Evolutionary conservation across 1,139 yeast genomes (phyloP), one percentile per base, ranked within the genome.

Genomic region (Suhomyces yuchorum): DNA sequence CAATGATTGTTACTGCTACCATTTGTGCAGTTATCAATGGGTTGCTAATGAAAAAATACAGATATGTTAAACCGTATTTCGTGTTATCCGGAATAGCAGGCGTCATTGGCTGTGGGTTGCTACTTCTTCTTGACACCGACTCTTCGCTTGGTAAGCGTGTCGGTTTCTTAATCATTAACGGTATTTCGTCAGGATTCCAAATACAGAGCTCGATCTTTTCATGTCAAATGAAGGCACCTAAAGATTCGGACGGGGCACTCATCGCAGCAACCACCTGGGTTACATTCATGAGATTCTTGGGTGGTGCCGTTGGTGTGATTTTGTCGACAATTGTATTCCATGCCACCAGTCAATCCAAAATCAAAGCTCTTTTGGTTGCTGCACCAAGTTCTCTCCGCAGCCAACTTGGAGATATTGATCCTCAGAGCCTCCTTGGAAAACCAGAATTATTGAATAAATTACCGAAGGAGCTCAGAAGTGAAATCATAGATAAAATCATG

Each of bases 401-500:
- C 17, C 51, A 28, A 37, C 56, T 44, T 39, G 47, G 2, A 1
- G n/a, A 40, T 17, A 11, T 24, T 8, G 48, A 34, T 11, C 82
- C 44, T 20, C 14, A 41, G 43, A 8, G 35, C n/a, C 12, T 48
- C 2, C 42, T 48, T 15, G 44, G 46, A 24, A 40, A 47, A 8
- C 50, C 50, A 11, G 42, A 55, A 1, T 47, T 62, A 15, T 43
- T 65, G 4, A 36, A 47, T 1, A 40, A 45, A 0, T 49, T 67
- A 28, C 51, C 76, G 0, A 37, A 48, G 0, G 47, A 52, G 0
- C 58, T 66, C 1, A 59, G 57, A 40, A 55, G 53, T 2, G 34
- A 61, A 28, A 59, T 72, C 2, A 50, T 63, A 20, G 60, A 62
- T 35, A 66, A 62, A 17, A 58, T 73, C 40, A 69, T 77, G 74